These are phyloP conservation scores for Sclerotinia borealis DNA, from an alignment of 2,329 filamentous ascomycete genomes.

Conservation along the genomic window DNA sequence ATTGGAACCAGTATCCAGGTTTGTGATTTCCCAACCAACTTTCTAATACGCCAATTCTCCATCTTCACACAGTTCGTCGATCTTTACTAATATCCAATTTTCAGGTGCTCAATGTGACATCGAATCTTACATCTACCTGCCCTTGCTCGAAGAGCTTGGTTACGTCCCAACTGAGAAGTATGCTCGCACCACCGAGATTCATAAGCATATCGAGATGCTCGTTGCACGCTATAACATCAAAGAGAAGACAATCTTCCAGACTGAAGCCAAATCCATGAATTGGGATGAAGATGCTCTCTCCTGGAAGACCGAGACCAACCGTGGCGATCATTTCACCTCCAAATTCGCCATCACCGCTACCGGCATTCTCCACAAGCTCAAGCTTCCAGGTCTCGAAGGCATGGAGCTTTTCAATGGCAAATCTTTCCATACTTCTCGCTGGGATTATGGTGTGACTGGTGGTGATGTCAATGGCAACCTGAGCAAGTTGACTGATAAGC, in stretches of 20 bases:
- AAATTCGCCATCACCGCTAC: conserved; percentile 54
- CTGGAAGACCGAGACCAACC: conserved; percentile 45
- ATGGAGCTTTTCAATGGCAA: conserved; percentile 40
- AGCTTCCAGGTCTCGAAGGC: conserved; percentile 43
- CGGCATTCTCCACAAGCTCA: conserved; percentile 53
- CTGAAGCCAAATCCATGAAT: conserved; percentile 43
- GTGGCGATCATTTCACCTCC: conserved; percentile 48
- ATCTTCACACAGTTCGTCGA: conserved; percentile 39
- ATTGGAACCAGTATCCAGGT: conserved; percentile 51
- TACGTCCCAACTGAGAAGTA: conserved; percentile 48
- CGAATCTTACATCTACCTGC: conserved; percentile 13
- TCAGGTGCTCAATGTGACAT: conserved; percentile 32
- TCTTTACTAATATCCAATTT: conserved; percentile 52
- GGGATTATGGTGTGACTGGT: conserved; percentile 49
- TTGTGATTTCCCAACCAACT: conserved; percentile 32
- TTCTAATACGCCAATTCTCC: neutral
- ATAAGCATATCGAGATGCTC: conserved; percentile 46
- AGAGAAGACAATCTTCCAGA: conserved; percentile 53
- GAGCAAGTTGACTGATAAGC: conserved; percentile 43
- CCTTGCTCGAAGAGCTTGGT: conserved; percentile 9
- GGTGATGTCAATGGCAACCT: conserved; percentile 10
- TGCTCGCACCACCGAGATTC: conserved; percentile 54
- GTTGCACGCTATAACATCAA: conserved; percentile 50
- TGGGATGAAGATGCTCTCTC: conserved; percentile 49
- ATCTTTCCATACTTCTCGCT: conserved; percentile 48